Conservation (phyloP, 2,329 filamentous ascomycete genomes). For the Huntiella abstrusa region DNA sequence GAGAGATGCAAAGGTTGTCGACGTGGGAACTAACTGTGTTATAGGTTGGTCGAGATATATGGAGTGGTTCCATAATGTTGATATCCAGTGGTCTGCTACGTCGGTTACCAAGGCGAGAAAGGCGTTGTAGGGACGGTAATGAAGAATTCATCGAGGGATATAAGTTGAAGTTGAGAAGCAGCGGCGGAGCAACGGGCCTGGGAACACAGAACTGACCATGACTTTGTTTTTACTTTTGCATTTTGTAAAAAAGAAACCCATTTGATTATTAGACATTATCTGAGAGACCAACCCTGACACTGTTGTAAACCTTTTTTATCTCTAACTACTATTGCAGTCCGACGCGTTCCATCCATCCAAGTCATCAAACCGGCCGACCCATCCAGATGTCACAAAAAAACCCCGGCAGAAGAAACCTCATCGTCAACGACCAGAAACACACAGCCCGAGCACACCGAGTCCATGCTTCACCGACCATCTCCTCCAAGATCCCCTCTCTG, state of each 20-base stretch:
- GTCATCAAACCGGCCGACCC: no score
- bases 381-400: not conserved
- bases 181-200: not conserved
- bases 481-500: no score
- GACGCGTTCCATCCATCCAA: no score
- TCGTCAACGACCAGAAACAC: not conserved
- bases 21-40: constrained; percentile 1
- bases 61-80: constrained; percentile 77
- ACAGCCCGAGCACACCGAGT: not conserved
- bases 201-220: not conserved
- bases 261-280: not conserved
- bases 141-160: not conserved
- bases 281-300: no score
- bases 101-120: constrained; percentile 44
- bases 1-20: no score
- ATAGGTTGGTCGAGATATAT: constrained; percentile 79
- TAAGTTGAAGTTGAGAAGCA: not conserved
- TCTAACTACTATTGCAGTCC: not conserved
- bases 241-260: not conserved
- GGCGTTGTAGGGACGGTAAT: constrained; percentile 16
- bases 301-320: no score
- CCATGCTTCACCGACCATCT: not conserved
- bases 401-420: not conserved
- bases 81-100: constrained; percentile 47
- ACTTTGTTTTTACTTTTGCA: not conserved